phyloP scores from a whole-genome alignment of 257 asterid species.

The Perilla frutescens region DNA sequence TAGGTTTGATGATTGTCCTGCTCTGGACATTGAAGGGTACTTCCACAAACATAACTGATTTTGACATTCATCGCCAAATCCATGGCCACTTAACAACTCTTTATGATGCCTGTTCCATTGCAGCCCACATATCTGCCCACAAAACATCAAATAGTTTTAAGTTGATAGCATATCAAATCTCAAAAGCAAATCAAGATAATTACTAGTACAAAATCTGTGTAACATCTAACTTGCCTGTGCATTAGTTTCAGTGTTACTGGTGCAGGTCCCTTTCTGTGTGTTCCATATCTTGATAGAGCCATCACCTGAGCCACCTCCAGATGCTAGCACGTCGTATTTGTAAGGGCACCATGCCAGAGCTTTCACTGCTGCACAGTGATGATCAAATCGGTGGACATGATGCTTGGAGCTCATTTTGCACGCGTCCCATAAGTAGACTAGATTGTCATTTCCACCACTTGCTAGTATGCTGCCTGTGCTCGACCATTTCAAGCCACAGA shows the following conservation, averaged over 20 bases:
- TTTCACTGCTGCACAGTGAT: slow-evolving; percentile 74
- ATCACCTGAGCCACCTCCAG: slow-evolving; percentile 77
- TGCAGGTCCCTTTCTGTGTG: slow-evolving; percentile 61
- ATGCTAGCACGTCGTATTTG: slow-evolving; percentile 61
- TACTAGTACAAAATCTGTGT: background rate
- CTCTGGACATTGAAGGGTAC: slow-evolving; percentile 75
- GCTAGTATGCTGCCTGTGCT: slow-evolving; percentile 57
- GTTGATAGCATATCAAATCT: background rate
- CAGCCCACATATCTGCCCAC: slow-evolving; percentile 63
- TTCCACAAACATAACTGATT: slow-evolving; percentile 71
- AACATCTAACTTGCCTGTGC: slow-evolving; percentile 56
- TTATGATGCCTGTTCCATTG: slow-evolving; percentile 76
- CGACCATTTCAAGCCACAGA: slow-evolving; percentile 85
- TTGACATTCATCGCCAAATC: slow-evolving; percentile 46
- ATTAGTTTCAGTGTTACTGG: slow-evolving; percentile 53
- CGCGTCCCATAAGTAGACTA: slow-evolving; percentile 68
- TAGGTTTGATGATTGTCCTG: slow-evolving; percentile 45
- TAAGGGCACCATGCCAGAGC: slow-evolving; percentile 94
- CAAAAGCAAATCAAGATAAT: background rate
- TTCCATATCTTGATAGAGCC: slow-evolving; percentile 76
- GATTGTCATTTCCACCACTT: slow-evolving; percentile 76
- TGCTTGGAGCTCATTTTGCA: slow-evolving; percentile 58
- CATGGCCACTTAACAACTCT: slow-evolving; percentile 83
- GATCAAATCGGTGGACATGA: slow-evolving; percentile 46
- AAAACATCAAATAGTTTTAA: background rate